Evolutionary conservation across 495 filamentous ascomycete genomes (phyloP), one percentile per base, ranked within the genome.

Genomic region (Geoglossum glabrum): DNA sequence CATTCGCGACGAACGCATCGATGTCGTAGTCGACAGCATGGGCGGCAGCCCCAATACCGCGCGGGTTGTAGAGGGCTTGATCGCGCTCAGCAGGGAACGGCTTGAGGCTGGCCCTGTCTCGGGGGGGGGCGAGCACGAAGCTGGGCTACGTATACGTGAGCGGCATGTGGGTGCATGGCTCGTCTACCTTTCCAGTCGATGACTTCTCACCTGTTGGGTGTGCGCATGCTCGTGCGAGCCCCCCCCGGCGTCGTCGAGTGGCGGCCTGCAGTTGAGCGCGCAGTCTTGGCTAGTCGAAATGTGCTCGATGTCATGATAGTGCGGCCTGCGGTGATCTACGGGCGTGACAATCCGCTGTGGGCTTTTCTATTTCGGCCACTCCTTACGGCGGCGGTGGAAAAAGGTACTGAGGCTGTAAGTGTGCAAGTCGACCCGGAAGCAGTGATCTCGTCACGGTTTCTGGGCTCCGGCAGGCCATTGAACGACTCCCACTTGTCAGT

Each of bases 141-240:
- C 59, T 75, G 21, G 72, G 70, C 7, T 75, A 67, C 33, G 66
- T 75, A 15, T 75, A 74, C 43, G 64, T 61, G 31, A 69, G 65
- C n/a, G 70, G 72, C 5, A 67, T 61, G 0, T 73, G 72, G 72
- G 64, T 73, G 1, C 66, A 73, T 55, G 72, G 72, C 10, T 68
- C 64, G 0, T 63, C 61, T 1, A 23, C 55, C 25, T 47, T 52
- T 5, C 64, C 64, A 0, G 64, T 72, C 19, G 66, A 61, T 33
- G 70, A 73, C 31, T 56, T 71, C 1, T 52, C 60, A 28, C 63
- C 65, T 9, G 64, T 70, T 13, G 69, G 60, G 9, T 52, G 57
- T n/a, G 49, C 45, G 23, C 30, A 60, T 17, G 49, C 67, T 4
- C 59, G 57, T 1, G 52, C 43, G 6, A 54, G 26, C 65, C 72